Conservation (phyloP, 331 rosid species). For the Quercus phellos region DNA sequence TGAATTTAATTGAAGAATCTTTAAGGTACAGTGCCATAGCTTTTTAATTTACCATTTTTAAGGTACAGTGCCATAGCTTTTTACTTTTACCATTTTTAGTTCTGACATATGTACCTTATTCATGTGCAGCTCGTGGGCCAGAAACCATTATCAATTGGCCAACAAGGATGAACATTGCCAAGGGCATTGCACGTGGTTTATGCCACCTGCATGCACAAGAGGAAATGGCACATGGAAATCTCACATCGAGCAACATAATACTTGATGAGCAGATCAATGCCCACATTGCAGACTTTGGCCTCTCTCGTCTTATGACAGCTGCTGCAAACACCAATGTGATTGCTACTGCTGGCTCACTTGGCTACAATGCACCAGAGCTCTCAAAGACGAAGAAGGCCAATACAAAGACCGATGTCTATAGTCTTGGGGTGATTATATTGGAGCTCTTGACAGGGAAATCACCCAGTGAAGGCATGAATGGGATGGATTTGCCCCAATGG, state of each 20-base stretch:
- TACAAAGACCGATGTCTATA: constrained; percentile 71
- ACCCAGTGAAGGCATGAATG: constrained; percentile 76
- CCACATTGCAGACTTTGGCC: constrained; percentile 83
- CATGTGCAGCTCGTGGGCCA: constrained; percentile 69
- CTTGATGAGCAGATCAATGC: constrained; percentile 68
- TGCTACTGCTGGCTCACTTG: constrained; percentile 87
- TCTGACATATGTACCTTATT: neutral
- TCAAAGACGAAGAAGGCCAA: constrained; percentile 74
- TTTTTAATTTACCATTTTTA: neutral
- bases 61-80: no score
- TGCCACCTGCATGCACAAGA: constrained; percentile 64
- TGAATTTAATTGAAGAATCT: no score
- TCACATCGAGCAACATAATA: constrained; percentile 75
- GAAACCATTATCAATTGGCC: constrained; percentile 80
- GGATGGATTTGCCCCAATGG: constrained; percentile 96
- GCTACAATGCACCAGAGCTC: constrained; percentile 93
- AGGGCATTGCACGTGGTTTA: constrained; percentile 63
- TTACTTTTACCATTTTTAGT: neutral
- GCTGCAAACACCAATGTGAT: constrained; percentile 82
- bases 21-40: no score
- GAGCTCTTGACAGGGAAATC: constrained; percentile 94
- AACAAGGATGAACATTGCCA: constrained; percentile 77
- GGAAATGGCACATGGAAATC: constrained; percentile 73
- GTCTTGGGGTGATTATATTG: constrained; percentile 83
- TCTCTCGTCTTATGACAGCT: constrained; percentile 74